Percentiles rank a stretch among this genome's conserved stretches.
Conservation (phyloP, 2,329 filamentous ascomycete genomes). For the Botrytis medusae region DNA sequence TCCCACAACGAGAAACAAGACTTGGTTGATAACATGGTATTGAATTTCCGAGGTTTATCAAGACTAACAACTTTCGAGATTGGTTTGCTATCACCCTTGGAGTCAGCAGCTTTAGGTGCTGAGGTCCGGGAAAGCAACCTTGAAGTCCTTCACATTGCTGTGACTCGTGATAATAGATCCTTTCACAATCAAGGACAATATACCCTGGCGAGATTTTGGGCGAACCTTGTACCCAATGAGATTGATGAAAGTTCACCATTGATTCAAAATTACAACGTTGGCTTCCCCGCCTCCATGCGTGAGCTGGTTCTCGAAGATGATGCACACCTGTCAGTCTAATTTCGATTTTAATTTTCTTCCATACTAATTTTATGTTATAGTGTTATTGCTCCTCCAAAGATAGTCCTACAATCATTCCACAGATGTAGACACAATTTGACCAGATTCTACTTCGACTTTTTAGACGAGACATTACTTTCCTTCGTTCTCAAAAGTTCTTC, state of each 20-base stretch:
- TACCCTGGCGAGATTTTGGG: slow-evolving; percentile 17
- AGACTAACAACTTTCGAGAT: slow-evolving; percentile 21
- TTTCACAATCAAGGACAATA: slow-evolving; percentile 18
- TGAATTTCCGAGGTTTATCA: slow-evolving; percentile 20
- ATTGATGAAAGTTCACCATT: slow-evolving; percentile 17
- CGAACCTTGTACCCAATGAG: slow-evolving; percentile 17
- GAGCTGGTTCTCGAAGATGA: slow-evolving; percentile 23
- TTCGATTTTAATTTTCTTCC: background rate
- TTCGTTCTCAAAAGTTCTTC: slow-evolving; percentile 1
- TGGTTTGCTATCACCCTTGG: slow-evolving; percentile 20
- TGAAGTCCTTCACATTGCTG: slow-evolving; percentile 19
- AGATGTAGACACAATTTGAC: slow-evolving; percentile 14
- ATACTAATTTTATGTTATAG: slow-evolving; percentile 9
- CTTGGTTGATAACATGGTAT: slow-evolving; percentile 7
- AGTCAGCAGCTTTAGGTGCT: slow-evolving; percentile 19
- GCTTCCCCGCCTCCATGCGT: slow-evolving; percentile 19
- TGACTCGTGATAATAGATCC: slow-evolving; percentile 19
- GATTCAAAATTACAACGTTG: slow-evolving; percentile 12
- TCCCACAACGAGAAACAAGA: background rate
- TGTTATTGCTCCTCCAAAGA: slow-evolving; percentile 14
- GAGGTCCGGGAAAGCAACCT: slow-evolving; percentile 20
- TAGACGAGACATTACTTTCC: slow-evolving; percentile 19
- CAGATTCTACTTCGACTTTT: slow-evolving; percentile 20
- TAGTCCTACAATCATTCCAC: slow-evolving; percentile 21
- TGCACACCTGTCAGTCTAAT: slow-evolving; percentile 18